These are phyloP conservation scores for Phoma sp. DNA, from an alignment of 2,329 filamentous ascomycete species.

Conservation along the genomic window DNA sequence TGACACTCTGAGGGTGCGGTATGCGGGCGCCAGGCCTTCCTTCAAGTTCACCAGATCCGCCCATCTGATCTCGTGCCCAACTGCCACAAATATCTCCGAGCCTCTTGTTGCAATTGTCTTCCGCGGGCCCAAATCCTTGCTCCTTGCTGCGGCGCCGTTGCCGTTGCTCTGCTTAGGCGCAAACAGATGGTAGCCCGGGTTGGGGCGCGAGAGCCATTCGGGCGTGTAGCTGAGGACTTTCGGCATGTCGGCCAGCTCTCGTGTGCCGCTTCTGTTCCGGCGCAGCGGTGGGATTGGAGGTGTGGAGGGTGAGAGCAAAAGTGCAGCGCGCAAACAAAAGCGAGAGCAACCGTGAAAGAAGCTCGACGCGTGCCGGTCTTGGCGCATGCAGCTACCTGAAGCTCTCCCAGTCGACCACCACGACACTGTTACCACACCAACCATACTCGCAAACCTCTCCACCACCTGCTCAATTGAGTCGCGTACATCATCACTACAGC, in stretches of 20 bases:
- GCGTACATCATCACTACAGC: neutral
- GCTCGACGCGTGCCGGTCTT: constrained; percentile 26
- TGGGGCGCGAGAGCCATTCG: constrained; percentile 81
- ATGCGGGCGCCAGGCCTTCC: constrained; percentile 53
- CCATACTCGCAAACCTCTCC: neutral
- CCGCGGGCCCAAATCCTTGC: constrained; percentile 50
- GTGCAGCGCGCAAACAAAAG: constrained; percentile 14
- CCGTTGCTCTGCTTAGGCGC: constrained; percentile 54
- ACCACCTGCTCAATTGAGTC: neutral
- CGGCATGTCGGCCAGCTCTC: constrained; percentile 67
- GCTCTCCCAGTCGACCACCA: constrained; percentile 14
- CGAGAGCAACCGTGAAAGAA: constrained; percentile 11
- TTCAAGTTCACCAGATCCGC: constrained; percentile 83
- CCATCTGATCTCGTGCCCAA: constrained; percentile 91
- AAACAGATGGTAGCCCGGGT: constrained; percentile 82
- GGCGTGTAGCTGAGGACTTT: constrained; percentile 87
- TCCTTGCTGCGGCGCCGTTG: constrained; percentile 35
- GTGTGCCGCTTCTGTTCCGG: neutral
- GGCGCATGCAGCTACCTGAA: constrained; percentile 21
- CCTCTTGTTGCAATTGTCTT: constrained; percentile 79
- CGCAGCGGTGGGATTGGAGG: neutral
- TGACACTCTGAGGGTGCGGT: constrained; percentile 71
- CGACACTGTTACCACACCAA: constrained; percentile 4
- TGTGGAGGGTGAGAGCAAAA: constrained; percentile 2
- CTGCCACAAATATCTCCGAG: constrained; percentile 87